Conservation (phyloP, 371 early-diverging fungal genomes). For the Smittium culicis region DNA sequence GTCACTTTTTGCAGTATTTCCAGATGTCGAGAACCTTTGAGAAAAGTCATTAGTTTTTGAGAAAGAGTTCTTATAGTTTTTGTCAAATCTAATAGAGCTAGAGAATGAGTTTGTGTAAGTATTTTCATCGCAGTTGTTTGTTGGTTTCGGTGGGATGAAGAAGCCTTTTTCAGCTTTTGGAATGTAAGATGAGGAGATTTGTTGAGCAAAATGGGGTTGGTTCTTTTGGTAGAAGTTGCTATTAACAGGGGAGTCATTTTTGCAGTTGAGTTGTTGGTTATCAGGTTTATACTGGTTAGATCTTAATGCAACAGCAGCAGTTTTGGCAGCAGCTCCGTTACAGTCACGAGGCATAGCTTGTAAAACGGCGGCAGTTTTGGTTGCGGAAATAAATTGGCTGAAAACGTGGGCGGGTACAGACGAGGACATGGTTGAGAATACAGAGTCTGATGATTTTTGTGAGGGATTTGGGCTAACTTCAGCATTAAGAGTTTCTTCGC, state of each 20-base stretch:
- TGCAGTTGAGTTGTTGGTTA: not conserved
- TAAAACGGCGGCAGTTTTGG: slow-evolving; percentile 31
- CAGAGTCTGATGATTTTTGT: no score
- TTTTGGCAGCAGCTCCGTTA: slow-evolving; percentile 29
- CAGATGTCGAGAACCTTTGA: not conserved
- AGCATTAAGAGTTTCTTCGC: no score
- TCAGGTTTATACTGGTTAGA: not conserved
- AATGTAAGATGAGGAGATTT: not conserved
- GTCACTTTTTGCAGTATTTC: no score
- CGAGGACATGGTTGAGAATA: slow-evolving; percentile 26
- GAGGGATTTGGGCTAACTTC: no score
- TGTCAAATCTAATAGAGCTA: not conserved
- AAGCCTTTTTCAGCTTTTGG: not conserved
- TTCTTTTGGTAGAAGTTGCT: not conserved
- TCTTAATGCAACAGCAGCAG: slow-evolving; percentile 18
- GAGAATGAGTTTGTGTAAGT: not conserved
- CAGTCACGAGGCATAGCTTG: slow-evolving; percentile 34
- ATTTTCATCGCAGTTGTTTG: not conserved
- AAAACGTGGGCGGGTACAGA: slow-evolving; percentile 32
- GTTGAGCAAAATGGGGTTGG: no score
- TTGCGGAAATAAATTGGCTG: slow-evolving; percentile 33
- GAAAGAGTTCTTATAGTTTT: not conserved
- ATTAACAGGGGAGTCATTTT: not conserved
- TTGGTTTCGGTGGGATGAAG: not conserved
- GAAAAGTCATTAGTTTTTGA: not conserved